Conservation (phyloP, 495 filamentous ascomycete genomes). For the Lentithecium fluviatile region DNA sequence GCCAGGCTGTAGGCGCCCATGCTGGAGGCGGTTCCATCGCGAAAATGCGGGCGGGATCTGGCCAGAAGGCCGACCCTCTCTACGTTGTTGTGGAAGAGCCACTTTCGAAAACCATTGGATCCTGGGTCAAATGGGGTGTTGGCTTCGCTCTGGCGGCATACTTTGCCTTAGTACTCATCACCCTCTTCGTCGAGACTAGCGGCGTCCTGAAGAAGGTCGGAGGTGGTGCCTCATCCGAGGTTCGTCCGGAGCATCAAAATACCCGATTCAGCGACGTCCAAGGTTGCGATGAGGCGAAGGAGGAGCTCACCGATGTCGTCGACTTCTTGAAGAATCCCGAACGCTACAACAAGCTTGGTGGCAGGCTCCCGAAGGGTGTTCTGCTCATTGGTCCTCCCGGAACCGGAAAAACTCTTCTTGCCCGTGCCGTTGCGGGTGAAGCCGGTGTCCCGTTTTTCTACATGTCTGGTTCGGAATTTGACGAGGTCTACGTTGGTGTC, state of each 20-base stretch:
- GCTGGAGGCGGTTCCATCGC: slow-evolving; percentile 65
- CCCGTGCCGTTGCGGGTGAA: slow-evolving; percentile 93
- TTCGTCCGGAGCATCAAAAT: slow-evolving; percentile 84
- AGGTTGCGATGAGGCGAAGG: slow-evolving; percentile 96
- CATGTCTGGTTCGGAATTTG: slow-evolving; percentile 98
- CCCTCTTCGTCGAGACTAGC: slow-evolving; percentile 74
- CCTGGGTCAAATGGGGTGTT: slow-evolving; percentile 83
- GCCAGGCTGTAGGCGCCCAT: slow-evolving; percentile 80
- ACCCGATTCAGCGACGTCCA: slow-evolving; percentile 93
- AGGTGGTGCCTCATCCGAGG: slow-evolving; percentile 69
- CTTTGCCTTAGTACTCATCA: slow-evolving; percentile 68
- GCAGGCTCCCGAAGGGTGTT: slow-evolving; percentile 95
- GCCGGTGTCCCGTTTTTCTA: slow-evolving; percentile 98
- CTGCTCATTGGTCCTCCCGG: slow-evolving; percentile 92
- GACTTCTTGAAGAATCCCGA: slow-evolving; percentile 93
- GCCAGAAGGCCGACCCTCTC: slow-evolving; percentile 74
- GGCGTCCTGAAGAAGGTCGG: slow-evolving; percentile 75
- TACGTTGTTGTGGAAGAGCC: slow-evolving; percentile 97
- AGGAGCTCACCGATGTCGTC: slow-evolving; percentile 93
- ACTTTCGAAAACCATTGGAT: slow-evolving; percentile 71
- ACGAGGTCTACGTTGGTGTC: slow-evolving; percentile 97
- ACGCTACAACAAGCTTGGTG: slow-evolving; percentile 84
- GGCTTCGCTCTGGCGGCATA: slow-evolving; percentile 76
- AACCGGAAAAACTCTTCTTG: slow-evolving; percentile 97
- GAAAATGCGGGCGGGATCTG: slow-evolving; percentile 56